These are phyloP conservation scores for Leccinum subtestaceum DNA, from an alignment of 768 basidiomycete species.

Conservation along the genomic window DNA sequence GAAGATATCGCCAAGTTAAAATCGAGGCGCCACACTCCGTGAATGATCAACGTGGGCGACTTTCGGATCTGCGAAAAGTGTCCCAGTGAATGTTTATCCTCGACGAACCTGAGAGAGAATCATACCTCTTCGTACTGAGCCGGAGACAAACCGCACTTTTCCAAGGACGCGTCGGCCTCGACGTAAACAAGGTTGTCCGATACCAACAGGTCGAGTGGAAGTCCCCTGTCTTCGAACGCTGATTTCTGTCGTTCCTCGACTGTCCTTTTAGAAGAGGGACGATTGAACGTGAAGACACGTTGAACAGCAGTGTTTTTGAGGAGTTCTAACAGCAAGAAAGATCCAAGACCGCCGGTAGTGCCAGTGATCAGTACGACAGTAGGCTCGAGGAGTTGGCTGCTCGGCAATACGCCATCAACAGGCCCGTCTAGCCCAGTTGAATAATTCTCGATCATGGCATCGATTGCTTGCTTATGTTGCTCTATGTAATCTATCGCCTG, in stretches of 20 bases:
- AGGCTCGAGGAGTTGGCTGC: slow-evolving; percentile 1
- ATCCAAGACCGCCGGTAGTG: too few relatives aligned
- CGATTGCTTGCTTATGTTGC: slow-evolving; percentile 26
- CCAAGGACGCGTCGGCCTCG: slow-evolving; percentile 31
- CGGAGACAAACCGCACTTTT: slow-evolving; percentile 30
- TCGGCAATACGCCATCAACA: slow-evolving; percentile 8
- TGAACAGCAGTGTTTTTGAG: too few relatives aligned
- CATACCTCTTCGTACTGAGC: slow-evolving; percentile 20
- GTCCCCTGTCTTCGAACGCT: slow-evolving; percentile 25
- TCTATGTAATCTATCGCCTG: not conserved
- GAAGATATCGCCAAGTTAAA: slow-evolving; percentile 42
- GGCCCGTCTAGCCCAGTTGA: slow-evolving; percentile 14
- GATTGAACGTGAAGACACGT: too few relatives aligned
- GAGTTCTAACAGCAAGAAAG: too few relatives aligned
- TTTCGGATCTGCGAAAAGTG: slow-evolving; percentile 27
- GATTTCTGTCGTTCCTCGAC: slow-evolving; percentile 26
- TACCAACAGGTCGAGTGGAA: not conserved
- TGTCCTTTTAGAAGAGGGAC: slow-evolving; percentile 8
- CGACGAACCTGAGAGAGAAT: too few relatives aligned
- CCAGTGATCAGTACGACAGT: too few relatives aligned
- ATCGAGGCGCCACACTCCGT: slow-evolving; percentile 45
- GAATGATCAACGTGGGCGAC: slow-evolving; percentile 38
- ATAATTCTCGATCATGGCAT: slow-evolving; percentile 42
- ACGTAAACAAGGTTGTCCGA: slow-evolving; percentile 27
- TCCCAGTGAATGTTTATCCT: too few relatives aligned